Base-by-base conservation (phyloP, 305 asterid genomes). In the Ilex paraguariensis region DNA sequence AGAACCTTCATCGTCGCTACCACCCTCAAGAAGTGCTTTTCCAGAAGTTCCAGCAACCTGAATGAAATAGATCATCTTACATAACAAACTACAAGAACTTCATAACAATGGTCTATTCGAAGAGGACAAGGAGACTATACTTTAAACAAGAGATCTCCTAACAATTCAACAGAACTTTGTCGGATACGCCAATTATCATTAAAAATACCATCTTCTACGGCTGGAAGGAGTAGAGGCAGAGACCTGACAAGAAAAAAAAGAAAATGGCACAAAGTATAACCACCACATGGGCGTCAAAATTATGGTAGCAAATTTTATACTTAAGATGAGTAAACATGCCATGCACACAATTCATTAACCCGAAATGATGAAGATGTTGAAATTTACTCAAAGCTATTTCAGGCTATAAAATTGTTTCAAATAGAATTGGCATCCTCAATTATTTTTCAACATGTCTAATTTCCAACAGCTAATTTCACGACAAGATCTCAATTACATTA, bases 11-110 rank as follows among this genome's bases (percentile, higher is more conserved):
- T 94, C 99, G 68, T 94, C 99, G 77, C 99, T 94, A 60, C 98
- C 99, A 40, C 99, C 99, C 79, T 94, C 99, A 70, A 94, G 90
- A 77, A 87, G 99, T 54, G 99, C 96, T 88, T 94, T 94, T 46
- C 99, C 99, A 61, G 99, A 94, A 70, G 99, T 94, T 62, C 99
- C 99, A 72, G 97, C 99, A 83, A 94, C 99, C 99, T 94, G 72
- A 56, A 77, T 59, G 68, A 66, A 54, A 11, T 7, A 15, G 30
- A 28, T 28, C 21, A 54, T 54, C 57, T 54, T 21, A 15, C 3
- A 54, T 54, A 14, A 54, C 10, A 56, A n/a, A n/a, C 42, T 28
- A 52, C 4, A 52, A 14, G 56, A 16, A 52, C 10, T 16, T 52
- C 28, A 21, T 52, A 14, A 10, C 11, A 46, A 46, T 10, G 15